Percentiles rank a stretch among this genome's conserved stretches.
These are phyloP conservation scores for Phylloboletellus chloephorus DNA, from an alignment of 1,284 basidiomycete genomes.

Conservation along the genomic window DNA sequence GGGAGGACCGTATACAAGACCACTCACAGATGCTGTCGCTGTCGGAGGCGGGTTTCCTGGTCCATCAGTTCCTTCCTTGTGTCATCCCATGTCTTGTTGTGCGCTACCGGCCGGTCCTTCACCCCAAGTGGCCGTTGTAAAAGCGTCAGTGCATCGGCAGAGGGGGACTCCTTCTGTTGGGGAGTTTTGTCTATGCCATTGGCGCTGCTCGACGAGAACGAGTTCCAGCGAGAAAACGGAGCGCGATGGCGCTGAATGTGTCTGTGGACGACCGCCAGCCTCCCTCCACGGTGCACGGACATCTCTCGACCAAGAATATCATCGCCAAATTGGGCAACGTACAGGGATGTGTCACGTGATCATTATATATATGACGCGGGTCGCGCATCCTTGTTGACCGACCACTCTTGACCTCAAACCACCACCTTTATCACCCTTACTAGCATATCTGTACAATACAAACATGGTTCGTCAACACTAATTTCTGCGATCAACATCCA, in stretches of 20 bases:
- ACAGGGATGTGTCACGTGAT: slow-evolving; percentile 41
- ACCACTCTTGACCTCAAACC: slow-evolving; percentile 39
- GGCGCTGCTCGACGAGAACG: slow-evolving; percentile 18
- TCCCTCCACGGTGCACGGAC: slow-evolving; percentile 16
- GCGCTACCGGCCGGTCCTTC: slow-evolving; percentile 61
- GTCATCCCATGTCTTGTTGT: slow-evolving; percentile 59
- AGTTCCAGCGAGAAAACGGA: slow-evolving; percentile 18
- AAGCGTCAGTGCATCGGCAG: slow-evolving; percentile 40
- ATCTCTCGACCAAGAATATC: slow-evolving; percentile 17
- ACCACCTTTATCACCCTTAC: slow-evolving; percentile 26
- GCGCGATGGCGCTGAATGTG: slow-evolving; percentile 5
- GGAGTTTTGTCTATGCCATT: slow-evolving; percentile 9
- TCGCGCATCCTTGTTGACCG: slow-evolving; percentile 37
- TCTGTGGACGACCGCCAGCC: slow-evolving; percentile 8
- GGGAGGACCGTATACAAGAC: slow-evolving; percentile 7
- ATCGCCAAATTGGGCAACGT: slow-evolving; percentile 15
- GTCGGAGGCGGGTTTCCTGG: slow-evolving; percentile 63
- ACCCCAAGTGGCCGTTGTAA: slow-evolving; percentile 70
- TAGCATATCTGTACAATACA: slow-evolving; percentile 25
- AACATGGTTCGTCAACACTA: slow-evolving; percentile 35
- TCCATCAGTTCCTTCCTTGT: slow-evolving; percentile 68
- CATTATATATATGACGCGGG: slow-evolving; percentile 32
- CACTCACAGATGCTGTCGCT: slow-evolving; percentile 73
- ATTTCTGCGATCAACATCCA: slow-evolving; percentile 1
- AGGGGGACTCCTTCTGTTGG: slow-evolving; percentile 3